Conservation (phyloP, 1,139 yeast genomes). For the Lodderomyces orthopsilosis region DNA sequence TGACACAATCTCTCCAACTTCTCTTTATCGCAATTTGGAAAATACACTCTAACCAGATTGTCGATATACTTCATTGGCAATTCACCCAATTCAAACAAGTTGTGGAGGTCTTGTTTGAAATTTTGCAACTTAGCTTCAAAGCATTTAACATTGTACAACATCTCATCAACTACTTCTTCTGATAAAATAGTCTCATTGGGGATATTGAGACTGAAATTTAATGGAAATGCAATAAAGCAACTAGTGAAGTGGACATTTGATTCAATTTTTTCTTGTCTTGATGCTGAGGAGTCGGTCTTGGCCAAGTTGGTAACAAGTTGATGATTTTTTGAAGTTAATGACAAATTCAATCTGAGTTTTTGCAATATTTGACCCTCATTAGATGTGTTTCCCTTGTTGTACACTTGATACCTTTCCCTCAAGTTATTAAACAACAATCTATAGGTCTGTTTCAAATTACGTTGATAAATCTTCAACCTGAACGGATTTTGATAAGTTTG, state of each 20-base stretch:
- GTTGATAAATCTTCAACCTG: conserved; percentile 20
- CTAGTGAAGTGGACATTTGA: conserved; percentile 27
- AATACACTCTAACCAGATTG: conserved; percentile 47
- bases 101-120: conserved; percentile 34
- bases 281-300: conserved; percentile 28
- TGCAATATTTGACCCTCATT: background rate
- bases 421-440: conserved; percentile 18
- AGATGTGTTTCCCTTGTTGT: conserved; percentile 6
- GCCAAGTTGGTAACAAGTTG: conserved; percentile 38
- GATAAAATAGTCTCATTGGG: conserved; percentile 53
- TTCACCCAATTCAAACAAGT: conserved; percentile 47
- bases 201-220: conserved; percentile 37
- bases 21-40: conserved; percentile 54
- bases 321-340: conserved; percentile 36
- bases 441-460: conserved; percentile 21
- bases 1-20: conserved; percentile 49
- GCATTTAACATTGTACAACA: conserved; percentile 32
- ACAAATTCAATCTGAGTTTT: conserved; percentile 20
- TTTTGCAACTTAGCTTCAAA: conserved; percentile 34
- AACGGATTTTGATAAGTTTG: conserved; percentile 22
- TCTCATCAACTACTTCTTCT: conserved; percentile 43
- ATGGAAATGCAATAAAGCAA: conserved; percentile 52
- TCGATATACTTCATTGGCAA: conserved; percentile 45
- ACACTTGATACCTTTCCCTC: conserved; percentile 12
- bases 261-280: conserved; percentile 18